Evolutionary conservation across 2,329 filamentous ascomycete genomes (phyloP), one percentile per base, ranked within the genome.

Genomic region (Colletotrichum musicola): DNA sequence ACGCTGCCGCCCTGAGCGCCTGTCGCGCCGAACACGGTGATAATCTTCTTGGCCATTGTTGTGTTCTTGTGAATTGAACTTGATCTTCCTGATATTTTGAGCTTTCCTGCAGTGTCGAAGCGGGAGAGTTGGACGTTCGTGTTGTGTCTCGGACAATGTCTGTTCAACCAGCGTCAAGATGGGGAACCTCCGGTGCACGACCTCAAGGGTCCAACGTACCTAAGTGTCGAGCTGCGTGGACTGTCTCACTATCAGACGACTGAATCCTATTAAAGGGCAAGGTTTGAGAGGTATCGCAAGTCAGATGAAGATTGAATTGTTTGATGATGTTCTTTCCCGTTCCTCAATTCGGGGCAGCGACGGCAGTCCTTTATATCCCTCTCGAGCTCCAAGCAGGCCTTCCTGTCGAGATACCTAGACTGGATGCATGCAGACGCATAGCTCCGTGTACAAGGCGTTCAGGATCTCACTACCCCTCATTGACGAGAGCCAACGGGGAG

Each of bases 1-100:
- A 90, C 81, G 9, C 85, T 86, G 70, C 86, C 84, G 56, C 89
- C 89, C 77, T 91, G 89, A 67, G 85, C 84, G 66, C 88, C 87
- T 18, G 88, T 90, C 50, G 87, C 85, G 30, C 88, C 88, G 72
- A 90, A 85, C 13, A 90, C 81, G 51, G 84, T 85, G 74, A 89
- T 81, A 72, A 86, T 78, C 72, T 84, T 85, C 63, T 72, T 71
- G 62, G 65, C 9, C 71, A 72, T 72, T 68, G 50, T 63, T 44
- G 42, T 13, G 22, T 18, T 4, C 12, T 56, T 12, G 46, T 49
- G 18, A 18, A 14, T 13, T 4, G 40, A 35, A 35, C 6, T 2
- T 42, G 13, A n/a, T 42, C 4, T n/a, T n/a, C 6, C 16, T 42
- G 40, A 5, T 14, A 16, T 42, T 16, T 14, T 42, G 40, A 12